Percentiles rank a stretch among this genome's conserved stretches.
Conservation (phyloP, 2,329 filamentous ascomycete species). For the Paramyrothecium roridum region DNA sequence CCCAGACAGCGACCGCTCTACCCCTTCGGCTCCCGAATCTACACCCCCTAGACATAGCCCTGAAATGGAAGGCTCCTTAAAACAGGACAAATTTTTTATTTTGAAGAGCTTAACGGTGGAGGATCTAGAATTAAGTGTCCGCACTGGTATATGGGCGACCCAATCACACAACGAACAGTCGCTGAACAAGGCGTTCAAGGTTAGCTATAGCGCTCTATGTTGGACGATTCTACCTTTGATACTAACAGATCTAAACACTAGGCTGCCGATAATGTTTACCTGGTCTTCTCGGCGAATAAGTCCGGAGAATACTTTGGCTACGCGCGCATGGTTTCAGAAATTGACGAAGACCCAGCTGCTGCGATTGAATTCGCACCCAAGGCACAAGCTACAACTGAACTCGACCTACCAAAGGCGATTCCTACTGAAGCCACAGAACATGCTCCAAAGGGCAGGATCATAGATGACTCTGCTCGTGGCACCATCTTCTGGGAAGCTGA, state of each 20-base stretch:
- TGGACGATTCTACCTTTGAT: no score
- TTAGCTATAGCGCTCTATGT: slow-evolving; percentile 29
- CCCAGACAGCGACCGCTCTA: slow-evolving; percentile 2
- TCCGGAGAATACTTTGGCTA: slow-evolving; percentile 97
- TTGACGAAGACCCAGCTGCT: slow-evolving; percentile 71
- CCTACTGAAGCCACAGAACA: slow-evolving; percentile 74
- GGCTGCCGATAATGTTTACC: slow-evolving; percentile 79
- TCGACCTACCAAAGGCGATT: slow-evolving; percentile 75
- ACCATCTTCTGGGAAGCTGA: slow-evolving; percentile 97
- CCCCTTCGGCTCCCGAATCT: slow-evolving; percentile 5
- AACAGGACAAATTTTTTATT: slow-evolving; percentile 80
- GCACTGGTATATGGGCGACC: slow-evolving; percentile 88
- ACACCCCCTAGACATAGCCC: neutral
- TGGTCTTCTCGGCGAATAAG: slow-evolving; percentile 96
- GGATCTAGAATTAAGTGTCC: slow-evolving; percentile 84
- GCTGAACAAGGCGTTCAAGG: slow-evolving; percentile 80
- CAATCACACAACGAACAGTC: slow-evolving; percentile 88
- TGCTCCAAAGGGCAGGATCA: slow-evolving; percentile 79
- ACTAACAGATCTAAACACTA: slow-evolving; percentile 29
- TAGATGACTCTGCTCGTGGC: slow-evolving; percentile 88
- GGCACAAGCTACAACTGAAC: slow-evolving; percentile 53
- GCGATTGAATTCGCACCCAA: slow-evolving; percentile 68
- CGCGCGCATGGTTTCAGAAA: slow-evolving; percentile 82
- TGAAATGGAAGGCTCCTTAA: slow-evolving; percentile 11
- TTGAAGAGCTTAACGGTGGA: slow-evolving; percentile 90